A percentile compares a stretch with the other conserved stretches of the same genome.
phyloP scores from a whole-genome alignment of 2,329 filamentous ascomycete species.

The Colletotrichum lentis region DNA sequence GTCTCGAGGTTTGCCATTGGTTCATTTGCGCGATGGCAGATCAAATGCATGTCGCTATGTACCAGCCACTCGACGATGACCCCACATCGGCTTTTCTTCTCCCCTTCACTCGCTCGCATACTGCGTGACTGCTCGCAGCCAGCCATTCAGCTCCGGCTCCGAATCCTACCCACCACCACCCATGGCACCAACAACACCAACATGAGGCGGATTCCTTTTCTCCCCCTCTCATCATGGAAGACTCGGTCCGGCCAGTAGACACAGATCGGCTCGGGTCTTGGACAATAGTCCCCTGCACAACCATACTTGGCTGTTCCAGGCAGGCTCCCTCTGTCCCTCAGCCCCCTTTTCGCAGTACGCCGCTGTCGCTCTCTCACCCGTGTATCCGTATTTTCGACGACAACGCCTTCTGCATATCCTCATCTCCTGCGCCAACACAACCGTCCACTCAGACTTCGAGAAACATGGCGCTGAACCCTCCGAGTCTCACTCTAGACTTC shows the following conservation, averaged over 20 bases:
- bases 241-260: slow-evolving; percentile 19
- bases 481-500: slow-evolving; percentile 24
- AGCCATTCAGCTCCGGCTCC: slow-evolving; percentile 8
- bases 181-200: slow-evolving; percentile 1
- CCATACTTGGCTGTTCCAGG: neutral
- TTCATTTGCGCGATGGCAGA: slow-evolving; percentile 31
- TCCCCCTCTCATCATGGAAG: neutral
- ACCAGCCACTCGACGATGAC: neutral
- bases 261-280: neutral
- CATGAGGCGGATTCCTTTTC: slow-evolving; percentile 5
- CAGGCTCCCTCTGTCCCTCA: slow-evolving; percentile 3
- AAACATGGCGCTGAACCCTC: slow-evolving; percentile 28
- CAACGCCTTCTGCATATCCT: slow-evolving; percentile 22
- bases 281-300: slow-evolving; percentile 13
- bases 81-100: neutral
- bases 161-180: slow-evolving; percentile 7
- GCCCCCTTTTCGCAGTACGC: neutral
- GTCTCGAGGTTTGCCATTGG: slow-evolving; percentile 16
- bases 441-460: slow-evolving; percentile 8
- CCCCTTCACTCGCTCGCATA: neutral
- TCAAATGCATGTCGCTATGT: slow-evolving; percentile 6
- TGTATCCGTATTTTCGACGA: slow-evolving; percentile 26
- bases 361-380: neutral
- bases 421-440: slow-evolving; percentile 1
- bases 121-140: slow-evolving; percentile 10